phyloP scores from a whole-genome alignment of 2,329 filamentous ascomycete genomes.

The Furcasterigmium sp. region DNA sequence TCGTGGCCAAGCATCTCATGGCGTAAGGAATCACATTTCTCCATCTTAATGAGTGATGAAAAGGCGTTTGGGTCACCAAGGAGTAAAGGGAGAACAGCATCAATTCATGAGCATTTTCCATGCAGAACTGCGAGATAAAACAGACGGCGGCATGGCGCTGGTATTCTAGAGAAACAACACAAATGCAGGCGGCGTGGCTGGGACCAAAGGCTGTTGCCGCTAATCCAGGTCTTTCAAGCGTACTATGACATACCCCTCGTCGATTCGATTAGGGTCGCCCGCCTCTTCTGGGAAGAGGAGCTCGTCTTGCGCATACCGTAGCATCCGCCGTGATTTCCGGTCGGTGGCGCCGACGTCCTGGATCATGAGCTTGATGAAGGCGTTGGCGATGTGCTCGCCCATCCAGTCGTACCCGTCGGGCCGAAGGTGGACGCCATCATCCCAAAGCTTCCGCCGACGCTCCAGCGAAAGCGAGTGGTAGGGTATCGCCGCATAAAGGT shows the following conservation, averaged over 20 bases:
- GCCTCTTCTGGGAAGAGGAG: slow-evolving; percentile 42
- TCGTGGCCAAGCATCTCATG: slow-evolving; percentile 48
- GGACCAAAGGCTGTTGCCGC: slow-evolving; percentile 12
- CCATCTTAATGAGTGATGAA: no score
- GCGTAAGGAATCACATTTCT: neutral
- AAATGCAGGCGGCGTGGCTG: no score
- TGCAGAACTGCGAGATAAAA: no score
- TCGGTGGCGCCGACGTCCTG: slow-evolving; percentile 9
- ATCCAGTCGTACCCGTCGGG: slow-evolving; percentile 56
- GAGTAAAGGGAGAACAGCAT: no score
- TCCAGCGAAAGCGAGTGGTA: slow-evolving; percentile 42
- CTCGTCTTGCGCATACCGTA: slow-evolving; percentile 29
- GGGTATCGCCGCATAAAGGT: slow-evolving; percentile 49
- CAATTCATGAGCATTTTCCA: no score
- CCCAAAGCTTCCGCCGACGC: slow-evolving; percentile 48
- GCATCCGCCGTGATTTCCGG: slow-evolving; percentile 18
- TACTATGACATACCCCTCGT: slow-evolving; percentile 50
- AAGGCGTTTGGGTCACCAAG: no score
- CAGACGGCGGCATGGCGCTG: no score
- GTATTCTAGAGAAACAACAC: neutral
- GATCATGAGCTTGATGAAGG: slow-evolving; percentile 40
- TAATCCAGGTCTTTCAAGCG: slow-evolving; percentile 46
- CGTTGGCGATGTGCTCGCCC: slow-evolving; percentile 50
- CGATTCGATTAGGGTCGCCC: slow-evolving; percentile 39
- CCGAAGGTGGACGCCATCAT: slow-evolving; percentile 56